Conservation (phyloP, 2,329 filamentous ascomycete species). For the Trichoderma guizhouense region DNA sequence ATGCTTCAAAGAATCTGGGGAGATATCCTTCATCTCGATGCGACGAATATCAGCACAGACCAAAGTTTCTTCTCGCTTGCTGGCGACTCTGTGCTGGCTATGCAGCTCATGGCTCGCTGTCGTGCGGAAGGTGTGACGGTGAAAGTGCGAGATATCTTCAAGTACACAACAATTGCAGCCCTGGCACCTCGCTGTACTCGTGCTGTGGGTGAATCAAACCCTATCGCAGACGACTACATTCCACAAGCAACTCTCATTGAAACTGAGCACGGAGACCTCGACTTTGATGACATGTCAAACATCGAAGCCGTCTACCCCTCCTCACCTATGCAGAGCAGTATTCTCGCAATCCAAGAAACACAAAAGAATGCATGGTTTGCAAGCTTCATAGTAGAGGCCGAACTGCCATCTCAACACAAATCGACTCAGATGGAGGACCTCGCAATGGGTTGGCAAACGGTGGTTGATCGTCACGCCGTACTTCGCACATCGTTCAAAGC, state of each 20-base stretch:
- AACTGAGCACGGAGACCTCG: background rate
- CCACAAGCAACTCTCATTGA: background rate
- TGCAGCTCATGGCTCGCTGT: background rate
- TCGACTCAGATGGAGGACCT: background rate
- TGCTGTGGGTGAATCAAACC: background rate
- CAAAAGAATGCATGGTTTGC: background rate
- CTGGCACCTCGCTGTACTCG: background rate
- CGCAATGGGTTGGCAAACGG: background rate
- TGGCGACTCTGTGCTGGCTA: background rate
- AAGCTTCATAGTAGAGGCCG: background rate
- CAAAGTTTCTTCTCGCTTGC: background rate
- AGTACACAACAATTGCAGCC: background rate
- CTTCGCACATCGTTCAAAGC: background rate
- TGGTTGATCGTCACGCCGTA: background rate
- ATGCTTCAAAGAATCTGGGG: background rate
- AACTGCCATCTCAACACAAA: background rate
- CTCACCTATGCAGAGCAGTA: background rate
- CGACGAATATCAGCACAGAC: background rate
- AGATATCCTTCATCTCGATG: background rate
- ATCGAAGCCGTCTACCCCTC: background rate
- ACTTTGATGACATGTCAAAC: background rate
- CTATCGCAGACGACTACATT: background rate
- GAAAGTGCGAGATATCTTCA: background rate
- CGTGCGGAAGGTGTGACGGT: background rate
- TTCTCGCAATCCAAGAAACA: background rate